Evolutionary conservation across 805 yeast genomes (phyloP), one percentile per base, ranked within the genome.

Genomic region (Kluyveromyces wickerhamii): DNA sequence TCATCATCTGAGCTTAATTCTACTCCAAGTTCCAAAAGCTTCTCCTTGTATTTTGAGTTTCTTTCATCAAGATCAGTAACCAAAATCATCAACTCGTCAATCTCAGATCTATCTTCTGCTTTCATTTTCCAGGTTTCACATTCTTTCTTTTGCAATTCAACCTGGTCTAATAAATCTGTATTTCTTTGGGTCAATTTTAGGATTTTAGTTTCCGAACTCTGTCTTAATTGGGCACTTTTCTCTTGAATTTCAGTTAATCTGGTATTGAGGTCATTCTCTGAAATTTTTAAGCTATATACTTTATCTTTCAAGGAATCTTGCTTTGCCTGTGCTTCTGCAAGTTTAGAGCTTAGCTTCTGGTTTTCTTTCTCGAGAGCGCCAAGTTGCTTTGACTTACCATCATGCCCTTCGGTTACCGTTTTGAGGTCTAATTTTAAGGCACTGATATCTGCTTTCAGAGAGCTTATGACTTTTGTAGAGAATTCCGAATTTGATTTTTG

Each of bases 41-140:
- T 66, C 5, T 56, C 48, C 49, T 78, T 79, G 52, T 83, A 78
- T 41, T 65, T 65, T 20, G 66, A 62, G 38, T 74, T 74, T 43
- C 71, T 73, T 32, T 79, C 86, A 39, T 86, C 94, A 45, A 85
- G 61, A 29, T 84, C 94, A 13, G 81, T 72, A 54, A 87, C 74
- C 13, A 87, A 61, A 16, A 85, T 58, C 76, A 86, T 71, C 47
- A 86, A 56, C 42, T 84, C 94, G 47, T 86, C 95, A 28, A 47
- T 15, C 41, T 56, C 54, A 20, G 55, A 34, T 33, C 41, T 39
- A 22, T 47, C 50, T 5, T 42, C 42, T 3, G 36, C 32, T 12
- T 42, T 38, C 2, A 14, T 9, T 13, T 41, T 38, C 28, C 32
- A 35, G 14, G 45, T 39, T 13, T 36, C 18, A 27, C 33, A 20